Evolutionary conservation across 1,284 basidiomycete genomes (phyloP).

Genomic region (Ustilago shanxiensis): DNA sequence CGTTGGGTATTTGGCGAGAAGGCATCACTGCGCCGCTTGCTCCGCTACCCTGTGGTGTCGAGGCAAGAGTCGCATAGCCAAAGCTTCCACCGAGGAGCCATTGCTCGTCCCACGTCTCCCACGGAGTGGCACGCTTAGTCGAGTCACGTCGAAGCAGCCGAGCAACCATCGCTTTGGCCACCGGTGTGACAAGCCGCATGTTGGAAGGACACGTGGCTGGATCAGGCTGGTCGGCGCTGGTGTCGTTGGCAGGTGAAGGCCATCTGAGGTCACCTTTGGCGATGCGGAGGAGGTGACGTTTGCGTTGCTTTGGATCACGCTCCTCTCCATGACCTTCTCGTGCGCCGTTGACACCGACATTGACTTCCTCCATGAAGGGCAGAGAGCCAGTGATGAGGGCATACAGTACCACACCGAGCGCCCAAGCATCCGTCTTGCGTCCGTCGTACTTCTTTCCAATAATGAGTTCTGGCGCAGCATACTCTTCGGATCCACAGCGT

Average conservation of each 20-base stretch:
- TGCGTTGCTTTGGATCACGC: slow-evolving; percentile 56
- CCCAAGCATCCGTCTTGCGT: slow-evolving; percentile 88
- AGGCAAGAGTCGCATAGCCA: slow-evolving; percentile 9
- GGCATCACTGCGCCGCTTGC: neutral
- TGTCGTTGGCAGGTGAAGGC: slow-evolving; percentile 70
- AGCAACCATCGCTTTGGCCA: slow-evolving; percentile 59
- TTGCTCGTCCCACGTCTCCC: slow-evolving; percentile 66
- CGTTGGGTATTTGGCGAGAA: slow-evolving; percentile 42
- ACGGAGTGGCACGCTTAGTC: slow-evolving; percentile 56
- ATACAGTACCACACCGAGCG: slow-evolving; percentile 85
- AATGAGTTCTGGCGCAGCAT: slow-evolving; percentile 90
- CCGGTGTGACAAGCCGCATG: slow-evolving; percentile 63
- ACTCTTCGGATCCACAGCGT: slow-evolving; percentile 89
- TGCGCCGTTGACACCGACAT: slow-evolving; percentile 37
- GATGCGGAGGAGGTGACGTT: slow-evolving; percentile 66
- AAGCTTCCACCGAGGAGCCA: slow-evolving; percentile 67
- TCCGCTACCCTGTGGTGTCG: neutral
- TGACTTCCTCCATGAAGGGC: slow-evolving; percentile 70
- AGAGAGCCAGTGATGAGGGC: slow-evolving; percentile 77
- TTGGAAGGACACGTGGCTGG: slow-evolving; percentile 29
- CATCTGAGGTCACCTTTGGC: slow-evolving; percentile 69
- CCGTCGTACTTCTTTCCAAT: slow-evolving; percentile 84
- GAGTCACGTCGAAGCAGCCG: slow-evolving; percentile 64
- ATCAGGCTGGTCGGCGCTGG: slow-evolving; percentile 33
- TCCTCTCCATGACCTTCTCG: slow-evolving; percentile 49